A percentile compares a stretch with the other conserved stretches of the same genome.
These are phyloP conservation scores for Aspergillus sp. DNA, from an alignment of 2,329 filamentous ascomycete genomes.

Conservation along the genomic window DNA sequence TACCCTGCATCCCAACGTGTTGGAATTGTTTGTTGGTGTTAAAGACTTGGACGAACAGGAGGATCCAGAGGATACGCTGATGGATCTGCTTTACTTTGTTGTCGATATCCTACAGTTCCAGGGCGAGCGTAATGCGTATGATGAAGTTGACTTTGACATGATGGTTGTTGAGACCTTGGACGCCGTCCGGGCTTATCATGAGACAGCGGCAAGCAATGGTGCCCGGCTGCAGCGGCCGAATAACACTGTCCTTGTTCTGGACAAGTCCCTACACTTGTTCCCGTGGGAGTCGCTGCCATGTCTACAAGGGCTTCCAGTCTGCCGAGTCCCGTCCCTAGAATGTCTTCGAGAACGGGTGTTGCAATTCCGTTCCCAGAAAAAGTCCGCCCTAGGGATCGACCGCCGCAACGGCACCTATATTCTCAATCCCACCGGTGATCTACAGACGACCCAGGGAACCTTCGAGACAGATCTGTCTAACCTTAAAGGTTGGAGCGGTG, in stretches of 20 bases:
- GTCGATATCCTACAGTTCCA: slow-evolving; percentile 96
- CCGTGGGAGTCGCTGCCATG: slow-evolving; percentile 96
- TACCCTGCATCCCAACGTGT: slow-evolving; percentile 64
- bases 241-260: slow-evolving; percentile 86
- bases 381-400: slow-evolving; percentile 53
- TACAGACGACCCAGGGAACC: slow-evolving; percentile 73
- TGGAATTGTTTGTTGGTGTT: slow-evolving; percentile 86
- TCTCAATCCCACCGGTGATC: slow-evolving; percentile 83
- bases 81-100: slow-evolving; percentile 91
- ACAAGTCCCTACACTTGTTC: slow-evolving; percentile 86
- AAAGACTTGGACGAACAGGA: slow-evolving; percentile 69
- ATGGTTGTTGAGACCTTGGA: slow-evolving; percentile 89
- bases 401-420: slow-evolving; percentile 62
- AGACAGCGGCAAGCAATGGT: slow-evolving; percentile 36
- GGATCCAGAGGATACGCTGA: slow-evolving; percentile 85
- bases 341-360: slow-evolving; percentile 75
- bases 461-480: slow-evolving; percentile 67
- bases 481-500: slow-evolving; percentile 62
- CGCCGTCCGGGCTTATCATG: slow-evolving; percentile 76
- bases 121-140: slow-evolving; percentile 92
- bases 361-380: slow-evolving; percentile 39
- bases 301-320: slow-evolving; percentile 75
- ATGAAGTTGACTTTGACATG: slow-evolving; percentile 92
- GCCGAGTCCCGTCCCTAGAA: slow-evolving; percentile 81
- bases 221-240: slow-evolving; percentile 32